A percentile compares a stretch with the other conserved stretches of the same genome.
Conservation (phyloP, 2,329 filamentous ascomycete species). For the Magnaporthales sp. region DNA sequence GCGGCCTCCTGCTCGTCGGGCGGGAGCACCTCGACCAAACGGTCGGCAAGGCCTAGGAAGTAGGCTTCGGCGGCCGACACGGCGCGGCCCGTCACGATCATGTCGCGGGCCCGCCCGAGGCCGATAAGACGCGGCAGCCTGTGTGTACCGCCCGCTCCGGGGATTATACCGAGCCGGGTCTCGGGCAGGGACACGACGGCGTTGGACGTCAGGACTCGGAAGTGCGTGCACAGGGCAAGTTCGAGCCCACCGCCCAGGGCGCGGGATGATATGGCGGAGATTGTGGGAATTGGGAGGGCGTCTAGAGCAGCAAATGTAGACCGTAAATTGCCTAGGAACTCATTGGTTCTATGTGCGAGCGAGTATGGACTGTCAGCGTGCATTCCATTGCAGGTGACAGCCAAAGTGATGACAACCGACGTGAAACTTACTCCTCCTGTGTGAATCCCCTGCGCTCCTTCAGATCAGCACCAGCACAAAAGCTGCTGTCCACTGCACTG, state of each 20-base stretch:
- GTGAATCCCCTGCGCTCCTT: slow-evolving; percentile 78
- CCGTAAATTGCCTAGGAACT: slow-evolving; percentile 72
- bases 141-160: slow-evolving; percentile 87
- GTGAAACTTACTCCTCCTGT: slow-evolving; percentile 58
- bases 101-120: slow-evolving; percentile 70
- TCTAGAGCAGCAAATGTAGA: slow-evolving; percentile 66
- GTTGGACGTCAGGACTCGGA: slow-evolving; percentile 77
- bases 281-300: slow-evolving; percentile 76
- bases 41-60: slow-evolving; percentile 81
- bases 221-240: slow-evolving; percentile 78
- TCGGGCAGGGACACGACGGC: slow-evolving; percentile 79
- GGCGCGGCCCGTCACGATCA: slow-evolving; percentile 83
- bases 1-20: slow-evolving; percentile 11
- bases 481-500: slow-evolving; percentile 76
- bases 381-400: neutral
- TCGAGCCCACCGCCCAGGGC: slow-evolving; percentile 93
- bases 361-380: slow-evolving; percentile 1
- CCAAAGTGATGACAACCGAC: neutral
- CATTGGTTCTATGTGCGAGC: slow-evolving; percentile 52
- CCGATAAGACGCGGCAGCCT: slow-evolving; percentile 79
- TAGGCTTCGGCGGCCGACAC: slow-evolving; percentile 81
- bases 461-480: slow-evolving; percentile 91
- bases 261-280: slow-evolving; percentile 75
- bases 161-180: slow-evolving; percentile 87
- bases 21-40: slow-evolving; percentile 66